Conservation (phyloP, 2,329 filamentous ascomycete species). For the Ilyonectria robusta region DNA sequence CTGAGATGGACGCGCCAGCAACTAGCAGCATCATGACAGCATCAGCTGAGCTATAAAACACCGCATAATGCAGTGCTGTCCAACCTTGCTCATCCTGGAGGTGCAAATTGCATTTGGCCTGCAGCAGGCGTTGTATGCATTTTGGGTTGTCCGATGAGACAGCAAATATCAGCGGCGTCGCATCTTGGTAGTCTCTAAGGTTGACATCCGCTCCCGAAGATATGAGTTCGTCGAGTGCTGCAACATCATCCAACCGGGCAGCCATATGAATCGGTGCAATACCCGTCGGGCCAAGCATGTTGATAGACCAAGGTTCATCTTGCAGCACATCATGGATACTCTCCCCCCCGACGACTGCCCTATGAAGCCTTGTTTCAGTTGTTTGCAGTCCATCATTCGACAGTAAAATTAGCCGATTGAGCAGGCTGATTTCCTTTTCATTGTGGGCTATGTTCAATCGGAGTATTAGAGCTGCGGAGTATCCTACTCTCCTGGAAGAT, state of each 20-base stretch:
- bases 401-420: background rate
- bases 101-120: background rate
- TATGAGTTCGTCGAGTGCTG: constrained; percentile 15
- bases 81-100: accelerated
- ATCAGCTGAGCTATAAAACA: accelerated
- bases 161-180: constrained; percentile 16
- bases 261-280: background rate
- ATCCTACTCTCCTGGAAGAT: background rate
- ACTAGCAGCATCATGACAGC: constrained; percentile 13
- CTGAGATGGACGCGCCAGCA: constrained; percentile 1
- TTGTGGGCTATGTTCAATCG: accelerated
- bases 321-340: constrained; percentile 9
- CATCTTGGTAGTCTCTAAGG: accelerated
- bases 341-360: background rate
- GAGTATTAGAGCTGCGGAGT: background rate
- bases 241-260: accelerated
- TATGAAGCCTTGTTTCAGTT: constrained; percentile 14
- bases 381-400: background rate
- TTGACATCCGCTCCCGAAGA: constrained; percentile 29
- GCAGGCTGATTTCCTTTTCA: background rate
- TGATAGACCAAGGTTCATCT: constrained; percentile 28
- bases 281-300: background rate
- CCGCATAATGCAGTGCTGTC: constrained; percentile 14
- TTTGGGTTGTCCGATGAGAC: accelerated
- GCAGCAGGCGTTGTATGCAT: constrained; percentile 17